Conservation (phyloP, 179 eudicot genomes). For the Patellifolia procumbens region DNA sequence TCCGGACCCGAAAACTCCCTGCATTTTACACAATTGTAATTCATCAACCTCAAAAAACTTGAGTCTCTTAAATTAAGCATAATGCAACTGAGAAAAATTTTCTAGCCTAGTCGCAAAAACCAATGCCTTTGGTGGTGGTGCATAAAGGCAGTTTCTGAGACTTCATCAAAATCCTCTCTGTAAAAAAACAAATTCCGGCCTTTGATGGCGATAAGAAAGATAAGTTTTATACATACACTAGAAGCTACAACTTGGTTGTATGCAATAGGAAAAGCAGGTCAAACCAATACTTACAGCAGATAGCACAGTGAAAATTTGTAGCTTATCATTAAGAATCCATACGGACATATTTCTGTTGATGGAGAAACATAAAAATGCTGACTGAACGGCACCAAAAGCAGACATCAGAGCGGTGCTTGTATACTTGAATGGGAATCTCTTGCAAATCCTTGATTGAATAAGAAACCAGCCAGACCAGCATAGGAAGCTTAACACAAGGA, state of each 20-base stretch:
- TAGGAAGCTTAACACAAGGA: constrained; percentile 47
- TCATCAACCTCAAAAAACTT: neutral
- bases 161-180: neutral
- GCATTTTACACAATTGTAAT: constrained; percentile 11
- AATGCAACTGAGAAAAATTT: neutral
- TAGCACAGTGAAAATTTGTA: constrained; percentile 51
- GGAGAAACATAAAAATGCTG: constrained; percentile 49
- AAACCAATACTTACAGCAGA: constrained; percentile 54
- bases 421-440: constrained; percentile 56
- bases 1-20: constrained; percentile 86
- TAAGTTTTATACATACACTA: neutral
- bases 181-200: neutral
- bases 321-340: constrained; percentile 66
- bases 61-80: neutral
- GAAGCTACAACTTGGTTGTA: neutral
- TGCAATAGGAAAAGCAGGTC: neutral
- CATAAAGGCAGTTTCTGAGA: neutral
- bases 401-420: constrained; percentile 70
- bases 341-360: constrained; percentile 39
- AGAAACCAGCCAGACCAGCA: constrained; percentile 84
- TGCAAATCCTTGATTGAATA: constrained; percentile 62
- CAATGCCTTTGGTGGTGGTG: neutral
- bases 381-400: constrained; percentile 61
- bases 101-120: neutral
- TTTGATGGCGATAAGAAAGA: too few species aligned